Conservation (phyloP, 345 rosid genomes). For the Garcia nutans region DNA sequence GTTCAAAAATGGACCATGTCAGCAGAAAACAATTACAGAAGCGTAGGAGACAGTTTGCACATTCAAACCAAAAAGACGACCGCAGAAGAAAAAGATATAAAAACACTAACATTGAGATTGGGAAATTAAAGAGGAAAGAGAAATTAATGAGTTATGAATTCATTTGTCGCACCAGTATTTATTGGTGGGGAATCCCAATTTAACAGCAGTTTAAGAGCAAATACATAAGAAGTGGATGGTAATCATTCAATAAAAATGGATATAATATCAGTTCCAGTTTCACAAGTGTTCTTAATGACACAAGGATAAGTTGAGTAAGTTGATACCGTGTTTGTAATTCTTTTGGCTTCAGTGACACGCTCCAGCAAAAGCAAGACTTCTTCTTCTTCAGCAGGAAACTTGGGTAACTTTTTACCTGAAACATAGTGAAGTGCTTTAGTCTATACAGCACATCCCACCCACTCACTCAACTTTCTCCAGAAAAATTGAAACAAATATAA, state of each 20-base stretch:
- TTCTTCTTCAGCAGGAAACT: conserved; percentile 70
- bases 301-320: neutral
- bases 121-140: too few relatives aligned
- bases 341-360: conserved; percentile 66
- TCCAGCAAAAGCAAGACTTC: conserved; percentile 70
- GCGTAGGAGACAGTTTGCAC: neutral
- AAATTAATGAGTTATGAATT: neutral
- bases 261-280: neutral
- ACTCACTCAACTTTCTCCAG: neutral
- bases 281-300: neutral
- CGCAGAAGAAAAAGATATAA: too few relatives aligned
- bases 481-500: neutral
- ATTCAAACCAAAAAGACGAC: too few relatives aligned
- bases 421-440: conserved; percentile 6
- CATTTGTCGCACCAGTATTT: neutral
- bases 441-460: neutral
- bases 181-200: neutral
- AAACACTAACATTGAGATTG: too few relatives aligned
- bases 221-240: neutral
- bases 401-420: conserved; percentile 74
- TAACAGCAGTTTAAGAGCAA: neutral
- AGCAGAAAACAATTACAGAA: neutral
- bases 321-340: conserved; percentile 56
- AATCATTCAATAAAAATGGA: neutral
- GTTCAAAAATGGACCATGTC: neutral